These are phyloP conservation scores for Lanmaoa pseudosensibilis DNA, from an alignment of 768 basidiomycete genomes.

Conservation along the genomic window DNA sequence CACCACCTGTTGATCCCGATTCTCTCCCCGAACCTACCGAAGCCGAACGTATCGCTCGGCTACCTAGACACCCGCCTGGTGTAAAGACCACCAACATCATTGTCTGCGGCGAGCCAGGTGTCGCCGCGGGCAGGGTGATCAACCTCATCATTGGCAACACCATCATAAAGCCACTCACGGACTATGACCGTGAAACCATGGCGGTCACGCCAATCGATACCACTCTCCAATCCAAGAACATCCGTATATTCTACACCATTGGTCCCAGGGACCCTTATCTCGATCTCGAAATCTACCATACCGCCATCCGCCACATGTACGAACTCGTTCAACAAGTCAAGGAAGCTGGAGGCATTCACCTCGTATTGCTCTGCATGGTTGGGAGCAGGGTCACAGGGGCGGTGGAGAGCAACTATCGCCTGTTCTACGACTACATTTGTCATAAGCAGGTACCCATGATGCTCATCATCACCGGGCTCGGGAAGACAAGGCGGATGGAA, in stretches of 20 bases:
- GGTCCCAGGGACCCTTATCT: slow-evolving; percentile 33
- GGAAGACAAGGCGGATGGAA: slow-evolving; percentile 32
- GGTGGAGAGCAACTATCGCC: slow-evolving; percentile 35
- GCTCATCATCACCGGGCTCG: slow-evolving; percentile 41
- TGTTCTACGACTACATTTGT: slow-evolving; percentile 42
- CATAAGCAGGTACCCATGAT: slow-evolving; percentile 35
- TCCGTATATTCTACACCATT: slow-evolving; percentile 31
- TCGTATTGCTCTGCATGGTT: slow-evolving; percentile 41
- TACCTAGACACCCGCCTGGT: slow-evolving; percentile 21
- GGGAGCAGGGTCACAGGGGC: slow-evolving; percentile 37
- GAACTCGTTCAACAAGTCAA: slow-evolving; percentile 28
- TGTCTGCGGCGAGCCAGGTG: slow-evolving; percentile 45
- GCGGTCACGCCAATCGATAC: slow-evolving; percentile 25
- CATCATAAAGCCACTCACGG: slow-evolving; percentile 23
- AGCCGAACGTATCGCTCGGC: slow-evolving; percentile 16
- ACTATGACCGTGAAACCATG: slow-evolving; percentile 36
- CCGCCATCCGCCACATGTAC: slow-evolving; percentile 26
- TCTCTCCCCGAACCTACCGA: slow-evolving; percentile 11
- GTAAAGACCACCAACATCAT: slow-evolving; percentile 36
- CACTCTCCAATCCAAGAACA: slow-evolving; percentile 17
- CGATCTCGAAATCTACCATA: slow-evolving; percentile 20
- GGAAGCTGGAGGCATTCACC: slow-evolving; percentile 35
- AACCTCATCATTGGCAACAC: slow-evolving; percentile 22
- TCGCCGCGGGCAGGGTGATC: slow-evolving; percentile 27
- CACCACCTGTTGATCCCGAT: slow-evolving; percentile 2